Percentiles rank a stretch among this genome's conserved stretches.
Conservation (phyloP, 345 rosid genomes). For the Triadica sebifera region DNA sequence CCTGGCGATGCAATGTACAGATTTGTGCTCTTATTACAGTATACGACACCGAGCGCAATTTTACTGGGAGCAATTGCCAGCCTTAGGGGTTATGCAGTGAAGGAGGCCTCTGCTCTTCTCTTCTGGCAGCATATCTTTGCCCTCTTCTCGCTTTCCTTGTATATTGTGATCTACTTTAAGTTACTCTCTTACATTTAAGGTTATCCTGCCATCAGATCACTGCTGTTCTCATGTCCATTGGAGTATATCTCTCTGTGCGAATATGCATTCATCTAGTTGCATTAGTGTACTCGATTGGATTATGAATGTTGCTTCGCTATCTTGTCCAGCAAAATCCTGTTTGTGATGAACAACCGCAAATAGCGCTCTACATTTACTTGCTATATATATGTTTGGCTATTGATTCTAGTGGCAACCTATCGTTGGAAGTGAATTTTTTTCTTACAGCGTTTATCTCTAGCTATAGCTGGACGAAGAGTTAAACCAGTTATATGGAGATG, state of each 20-base stretch:
- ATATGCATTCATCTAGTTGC: neutral
- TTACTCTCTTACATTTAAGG: constrained; percentile 39
- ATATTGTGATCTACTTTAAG: constrained; percentile 64
- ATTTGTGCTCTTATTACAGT: constrained; percentile 81
- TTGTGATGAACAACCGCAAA: neutral
- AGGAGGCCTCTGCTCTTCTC: constrained; percentile 82
- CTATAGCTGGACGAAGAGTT: too few relatives aligned
- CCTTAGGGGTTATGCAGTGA: constrained; percentile 80
- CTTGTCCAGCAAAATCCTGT: neutral
- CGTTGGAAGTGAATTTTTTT: too few relatives aligned
- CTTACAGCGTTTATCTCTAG: too few relatives aligned
- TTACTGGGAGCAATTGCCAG: constrained; percentile 89
- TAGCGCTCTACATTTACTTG: neutral
- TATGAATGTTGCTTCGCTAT: neutral
- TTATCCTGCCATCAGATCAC: neutral
- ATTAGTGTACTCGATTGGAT: neutral
- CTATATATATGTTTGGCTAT: neutral
- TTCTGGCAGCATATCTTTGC: constrained; percentile 94
- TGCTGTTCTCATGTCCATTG: neutral
- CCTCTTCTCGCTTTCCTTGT: constrained; percentile 69
- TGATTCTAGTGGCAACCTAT: too few relatives aligned
- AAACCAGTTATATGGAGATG: too few relatives aligned
- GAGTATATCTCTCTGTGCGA: neutral
- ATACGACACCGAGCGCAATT: constrained; percentile 91
- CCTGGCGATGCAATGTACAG: constrained; percentile 65